Percentiles rank a stretch among this genome's conserved stretches.
phyloP scores from a whole-genome alignment of 345 rosid genomes.

The Pelargonium nanum region DNA sequence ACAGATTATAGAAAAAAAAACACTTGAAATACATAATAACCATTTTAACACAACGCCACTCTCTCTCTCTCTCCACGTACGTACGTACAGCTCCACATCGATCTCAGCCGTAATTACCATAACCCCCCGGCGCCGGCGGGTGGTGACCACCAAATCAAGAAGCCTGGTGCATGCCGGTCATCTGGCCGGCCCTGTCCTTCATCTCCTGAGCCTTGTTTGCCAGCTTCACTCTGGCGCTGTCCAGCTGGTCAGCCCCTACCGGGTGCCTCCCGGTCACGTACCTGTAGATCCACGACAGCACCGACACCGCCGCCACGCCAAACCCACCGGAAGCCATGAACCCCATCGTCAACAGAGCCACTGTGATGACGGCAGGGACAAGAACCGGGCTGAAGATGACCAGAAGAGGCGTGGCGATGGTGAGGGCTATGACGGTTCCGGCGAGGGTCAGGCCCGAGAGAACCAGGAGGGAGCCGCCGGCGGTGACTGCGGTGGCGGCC shows the following conservation, averaged over 20 bases:
- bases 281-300: slow-evolving; percentile 86
- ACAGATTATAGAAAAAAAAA: no score
- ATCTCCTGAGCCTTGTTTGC: slow-evolving; percentile 61
- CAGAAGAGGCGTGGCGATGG: slow-evolving; percentile 71
- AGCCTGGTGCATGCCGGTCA: slow-evolving; percentile 43
- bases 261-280: slow-evolving; percentile 68
- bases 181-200: slow-evolving; percentile 54
- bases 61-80: no score
- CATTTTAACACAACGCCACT: no score
- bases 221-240: slow-evolving; percentile 56
- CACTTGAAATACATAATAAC: no score
- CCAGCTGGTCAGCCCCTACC: slow-evolving; percentile 52
- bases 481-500: slow-evolving; percentile 69
- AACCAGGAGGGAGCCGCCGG: slow-evolving; percentile 66
- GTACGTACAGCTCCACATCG: no score
- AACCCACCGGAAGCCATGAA: slow-evolving; percentile 78
- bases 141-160: no score
- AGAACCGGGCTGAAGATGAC: slow-evolving; percentile 83
- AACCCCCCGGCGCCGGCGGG: slow-evolving; percentile 6
- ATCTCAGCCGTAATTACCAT: slow-evolving; percentile 27
- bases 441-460: slow-evolving; percentile 62
- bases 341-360: slow-evolving; percentile 40
- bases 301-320: slow-evolving; percentile 60
- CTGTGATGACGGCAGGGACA: slow-evolving; percentile 58
- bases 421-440: slow-evolving; percentile 66